Evolutionary conservation across 345 rosid species (phyloP), one percentile per base, ranked within the genome.

Genomic region (Ceriops zippeliana): DNA sequence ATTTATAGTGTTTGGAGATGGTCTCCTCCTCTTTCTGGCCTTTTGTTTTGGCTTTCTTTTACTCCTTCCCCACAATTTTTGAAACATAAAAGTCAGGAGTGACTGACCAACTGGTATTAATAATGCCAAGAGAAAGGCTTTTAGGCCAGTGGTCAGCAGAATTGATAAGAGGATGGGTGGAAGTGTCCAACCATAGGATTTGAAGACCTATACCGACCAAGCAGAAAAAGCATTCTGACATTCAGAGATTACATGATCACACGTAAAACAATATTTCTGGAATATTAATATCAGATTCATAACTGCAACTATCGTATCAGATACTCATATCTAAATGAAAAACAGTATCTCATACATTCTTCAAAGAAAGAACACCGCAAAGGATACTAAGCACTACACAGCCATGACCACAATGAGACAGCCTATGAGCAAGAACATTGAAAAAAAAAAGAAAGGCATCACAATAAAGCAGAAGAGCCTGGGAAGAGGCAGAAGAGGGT

Each of bases 101-200:
- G 87, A 83, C 71, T 66, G 78, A 47, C 73, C 89, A 52, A 88
- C 22, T 47, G 82, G 62, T 26, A 86, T 34, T 30, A 78, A 81
- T 26, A 80, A 66, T 27, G 85, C 54, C 74, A 62, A 58, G 58
- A 86, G 70, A 68, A 88, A 83, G 46, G 93, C 85, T 73, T 86
- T 83, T n/a, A 80, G 89, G 47, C 90, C 93, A n/a, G 79, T 68
- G 54, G 87, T 84, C 58, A 76, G 26, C 60, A 88, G 61, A 52
- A 59, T 52, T 1, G 90, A 81, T 34, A 80, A 20, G 52, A 83
- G 58, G 66, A 84, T 69, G n/a, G 68, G 70, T 3, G 90, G 90
- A 68, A 83, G 79, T 11, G 58, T 20, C 90, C 86, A 86, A 42
- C 93, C 93, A 67, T 65, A 86, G 61, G 90, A 84, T 79, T 78